phyloP scores from a whole-genome alignment of 805 yeast genomes.

The Maudiozyma turicensis region DNA sequence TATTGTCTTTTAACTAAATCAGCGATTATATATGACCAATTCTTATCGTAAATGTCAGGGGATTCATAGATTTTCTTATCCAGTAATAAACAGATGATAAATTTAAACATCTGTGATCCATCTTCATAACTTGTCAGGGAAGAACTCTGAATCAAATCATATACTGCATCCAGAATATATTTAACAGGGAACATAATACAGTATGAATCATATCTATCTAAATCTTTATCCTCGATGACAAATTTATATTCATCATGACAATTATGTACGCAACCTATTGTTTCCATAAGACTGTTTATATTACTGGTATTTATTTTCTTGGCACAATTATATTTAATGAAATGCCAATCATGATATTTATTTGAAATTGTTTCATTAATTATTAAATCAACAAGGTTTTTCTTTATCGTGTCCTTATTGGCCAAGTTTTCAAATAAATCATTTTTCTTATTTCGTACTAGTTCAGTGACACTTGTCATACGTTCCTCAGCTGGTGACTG shows the following conservation, averaged over 20 bases:
- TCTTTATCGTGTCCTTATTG: slow-evolving; percentile 1
- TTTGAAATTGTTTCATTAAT: slow-evolving; percentile 13
- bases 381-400: slow-evolving; percentile 13
- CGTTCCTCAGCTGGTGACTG: slow-evolving; percentile 1
- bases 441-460: neutral
- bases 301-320: neutral
- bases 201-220: slow-evolving; percentile 11
- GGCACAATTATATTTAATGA: slow-evolving; percentile 10
- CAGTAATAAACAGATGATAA: slow-evolving; percentile 17
- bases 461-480: neutral
- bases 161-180: slow-evolving; percentile 3
- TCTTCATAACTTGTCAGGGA: neutral
- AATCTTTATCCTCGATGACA: neutral
- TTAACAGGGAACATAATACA: slow-evolving; percentile 16
- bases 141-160: too few relatives aligned
- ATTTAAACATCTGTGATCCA: neutral
- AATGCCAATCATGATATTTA: slow-evolving; percentile 23
- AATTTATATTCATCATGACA: neutral
- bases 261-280: slow-evolving; percentile 11
- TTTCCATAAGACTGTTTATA: slow-evolving; percentile 4
- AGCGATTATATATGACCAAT: slow-evolving; percentile 9
- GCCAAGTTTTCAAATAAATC: neutral
- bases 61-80: slow-evolving; percentile 24
- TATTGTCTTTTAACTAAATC: neutral
- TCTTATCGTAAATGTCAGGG: slow-evolving; percentile 7